These are phyloP conservation scores for Puccinellia tenuiflora DNA, from an alignment of 176 grass and related monocot species.

Conservation along the genomic window DNA sequence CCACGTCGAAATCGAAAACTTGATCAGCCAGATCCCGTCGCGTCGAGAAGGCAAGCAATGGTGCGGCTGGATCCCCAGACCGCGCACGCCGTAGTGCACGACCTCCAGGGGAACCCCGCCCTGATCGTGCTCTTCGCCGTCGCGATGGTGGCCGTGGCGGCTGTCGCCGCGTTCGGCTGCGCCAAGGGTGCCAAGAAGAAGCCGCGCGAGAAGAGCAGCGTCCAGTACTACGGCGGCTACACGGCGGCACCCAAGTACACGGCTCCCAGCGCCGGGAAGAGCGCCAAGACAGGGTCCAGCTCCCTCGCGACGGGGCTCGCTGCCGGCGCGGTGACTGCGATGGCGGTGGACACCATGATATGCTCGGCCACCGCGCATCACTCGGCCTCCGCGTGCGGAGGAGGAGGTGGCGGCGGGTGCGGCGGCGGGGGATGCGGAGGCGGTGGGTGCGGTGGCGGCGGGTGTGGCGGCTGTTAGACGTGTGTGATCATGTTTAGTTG, in stretches of 20 bases:
- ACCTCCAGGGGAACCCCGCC: neutral
- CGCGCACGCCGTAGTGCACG: neutral
- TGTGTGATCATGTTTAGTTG: neutral
- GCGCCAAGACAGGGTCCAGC: neutral
- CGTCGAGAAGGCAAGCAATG: neutral
- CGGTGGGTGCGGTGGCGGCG: neutral
- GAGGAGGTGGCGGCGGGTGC: neutral
- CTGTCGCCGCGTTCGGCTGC: conserved; percentile 42
- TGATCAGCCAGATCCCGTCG: neutral
- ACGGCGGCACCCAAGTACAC: neutral
- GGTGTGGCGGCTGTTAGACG: neutral
- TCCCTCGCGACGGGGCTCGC: conserved; percentile 17
- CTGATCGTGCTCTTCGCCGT: neutral
- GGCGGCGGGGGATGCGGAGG: neutral
- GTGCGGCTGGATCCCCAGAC: neutral
- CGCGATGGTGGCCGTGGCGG: conserved; percentile 6
- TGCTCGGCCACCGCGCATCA: neutral
- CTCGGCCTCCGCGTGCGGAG: conserved; percentile 11
- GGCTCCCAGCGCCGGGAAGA: neutral
- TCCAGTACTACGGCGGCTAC: conserved; percentile 38
- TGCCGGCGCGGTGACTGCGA: neutral
- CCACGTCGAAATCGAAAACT: neutral
- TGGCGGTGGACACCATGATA: neutral
- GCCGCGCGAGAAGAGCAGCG: conserved; percentile 5
- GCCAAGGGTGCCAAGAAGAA: conserved; percentile 36